Percentiles rank a stretch among this genome's conserved stretches.
These are phyloP conservation scores for Symbiodinium pilosum DNA, from an alignment of 73 alveolate genomes.

Conservation along the genomic window DNA sequence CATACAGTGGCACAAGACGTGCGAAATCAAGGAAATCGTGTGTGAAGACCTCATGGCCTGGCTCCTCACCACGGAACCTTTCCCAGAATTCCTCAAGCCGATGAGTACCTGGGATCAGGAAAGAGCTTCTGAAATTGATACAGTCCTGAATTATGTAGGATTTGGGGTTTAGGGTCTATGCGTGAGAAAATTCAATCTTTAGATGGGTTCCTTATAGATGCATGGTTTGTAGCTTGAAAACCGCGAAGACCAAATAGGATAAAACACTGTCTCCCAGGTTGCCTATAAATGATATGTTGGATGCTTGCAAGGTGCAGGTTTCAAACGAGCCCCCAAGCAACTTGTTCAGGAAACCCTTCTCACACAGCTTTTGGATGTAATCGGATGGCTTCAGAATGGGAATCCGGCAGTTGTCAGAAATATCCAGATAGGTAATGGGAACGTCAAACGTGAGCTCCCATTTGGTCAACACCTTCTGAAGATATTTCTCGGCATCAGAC, in stretches of 20 bases:
- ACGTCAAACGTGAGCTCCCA: neutral
- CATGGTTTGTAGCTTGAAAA: too few species aligned
- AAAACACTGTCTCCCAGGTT: neutral
- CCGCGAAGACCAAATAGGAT: too few species aligned
- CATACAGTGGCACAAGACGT: neutral
- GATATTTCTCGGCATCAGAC: neutral
- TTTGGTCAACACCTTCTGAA: neutral
- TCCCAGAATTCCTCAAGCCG: neutral
- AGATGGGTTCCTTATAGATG: neutral
- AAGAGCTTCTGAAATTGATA: neutral
- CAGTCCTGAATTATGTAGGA: neutral
- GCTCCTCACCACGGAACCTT: neutral
- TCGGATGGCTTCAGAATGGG: neutral
- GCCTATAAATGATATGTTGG: neutral
- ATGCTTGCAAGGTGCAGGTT: neutral
- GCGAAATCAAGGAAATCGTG: neutral
- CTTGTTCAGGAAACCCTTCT: neutral
- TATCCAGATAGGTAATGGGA: neutral
- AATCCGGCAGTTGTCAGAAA: neutral
- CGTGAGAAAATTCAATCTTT: too few species aligned
- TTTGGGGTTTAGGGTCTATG: too few species aligned
- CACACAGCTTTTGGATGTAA: neutral
- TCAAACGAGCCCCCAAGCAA: slow-evolving; percentile 2
- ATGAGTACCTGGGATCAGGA: neutral
- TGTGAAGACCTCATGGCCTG: neutral